Conservation (phyloP, 345 rosid species). For the Adansonia digitata region DNA sequence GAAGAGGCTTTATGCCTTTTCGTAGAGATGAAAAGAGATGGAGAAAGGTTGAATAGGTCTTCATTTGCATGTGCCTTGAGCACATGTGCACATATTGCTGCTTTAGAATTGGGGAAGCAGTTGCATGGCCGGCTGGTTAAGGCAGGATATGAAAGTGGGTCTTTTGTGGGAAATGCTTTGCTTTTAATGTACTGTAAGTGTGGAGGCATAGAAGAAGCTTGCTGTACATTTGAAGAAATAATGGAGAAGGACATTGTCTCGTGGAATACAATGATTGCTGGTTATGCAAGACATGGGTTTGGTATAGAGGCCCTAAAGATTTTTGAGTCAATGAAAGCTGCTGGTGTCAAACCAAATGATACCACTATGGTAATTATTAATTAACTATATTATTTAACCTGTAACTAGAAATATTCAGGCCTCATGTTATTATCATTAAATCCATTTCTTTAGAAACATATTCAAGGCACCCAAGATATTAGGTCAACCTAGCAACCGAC, state of each 20-base stretch:
- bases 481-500: neutral
- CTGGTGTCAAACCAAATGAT: slow-evolving; percentile 54
- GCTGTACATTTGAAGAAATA: slow-evolving; percentile 49
- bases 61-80: slow-evolving; percentile 54
- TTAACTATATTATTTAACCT: neutral
- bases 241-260: slow-evolving; percentile 52
- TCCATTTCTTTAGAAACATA: neutral
- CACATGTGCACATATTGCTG: slow-evolving; percentile 57
- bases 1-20: slow-evolving; percentile 51
- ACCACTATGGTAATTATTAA: slow-evolving; percentile 45
- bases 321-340: slow-evolving; percentile 53
- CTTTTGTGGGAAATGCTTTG: slow-evolving; percentile 62
- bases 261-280: slow-evolving; percentile 69
- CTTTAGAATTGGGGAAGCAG: slow-evolving; percentile 65
- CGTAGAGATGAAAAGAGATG: slow-evolving; percentile 54
- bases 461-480: neutral
- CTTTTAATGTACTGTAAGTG: slow-evolving; percentile 72
- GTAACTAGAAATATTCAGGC: neutral
- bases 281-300: slow-evolving; percentile 66
- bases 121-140: slow-evolving; percentile 59
- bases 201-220: slow-evolving; percentile 67
- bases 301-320: slow-evolving; percentile 48
- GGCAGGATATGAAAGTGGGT: slow-evolving; percentile 56
- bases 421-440: neutral
- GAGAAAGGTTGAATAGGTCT: slow-evolving; percentile 58